Base-by-base conservation (phyloP, 352 stramenopile genomes). In the Plasmopara muralis region DNA sequence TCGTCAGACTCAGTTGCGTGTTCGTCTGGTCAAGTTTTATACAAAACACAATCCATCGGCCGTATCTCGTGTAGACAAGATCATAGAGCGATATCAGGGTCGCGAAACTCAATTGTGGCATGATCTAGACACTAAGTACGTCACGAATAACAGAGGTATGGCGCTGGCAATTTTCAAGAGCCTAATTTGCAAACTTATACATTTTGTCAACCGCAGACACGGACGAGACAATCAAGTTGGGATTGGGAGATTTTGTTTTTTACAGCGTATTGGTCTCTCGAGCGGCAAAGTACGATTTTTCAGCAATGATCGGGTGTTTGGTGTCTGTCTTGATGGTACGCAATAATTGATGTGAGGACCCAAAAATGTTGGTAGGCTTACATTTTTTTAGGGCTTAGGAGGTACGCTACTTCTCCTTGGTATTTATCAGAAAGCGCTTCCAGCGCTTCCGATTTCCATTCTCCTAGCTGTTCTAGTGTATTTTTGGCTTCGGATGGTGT, bases 201-300 rank as follows among this genome's bases (percentile, higher is more conserved):
- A 25, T 25, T 3, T 25, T 25, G 9, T 47, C 1, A 33, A 31
- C 6, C 39, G 13, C 41, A 87, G 74, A 89, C 16, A 70, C 72
- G 25, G 68, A 83, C 29, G 91, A 89, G 47, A 95, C 85, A 25
- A 97, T 98, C 52, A 92, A 97, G 57, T 77, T 98, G 12, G 93
- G 93, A 9, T 72, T 98, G n/a, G 97, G 97, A 8, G 97, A 99
- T 68, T 99, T 99, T 64, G 96, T 99, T 25, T 99, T 99, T 63
- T 99, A 99, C 71, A 98, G 85, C 43, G 87, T 99, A 4, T 73
- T 99, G 29, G 95, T 99, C 25, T 97, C 93, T 33, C 95, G 97
- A 34, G 96, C 97, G 18, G 94, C 94, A 15, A 87, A 97, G 54
- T 97, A 95, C 55, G 95, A 97, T 45, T 98, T 99, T 58, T 89